These are phyloP conservation scores for Fistulifera pelliculosa DNA, from an alignment of 108 stramenopile species.

Conservation along the genomic window DNA sequence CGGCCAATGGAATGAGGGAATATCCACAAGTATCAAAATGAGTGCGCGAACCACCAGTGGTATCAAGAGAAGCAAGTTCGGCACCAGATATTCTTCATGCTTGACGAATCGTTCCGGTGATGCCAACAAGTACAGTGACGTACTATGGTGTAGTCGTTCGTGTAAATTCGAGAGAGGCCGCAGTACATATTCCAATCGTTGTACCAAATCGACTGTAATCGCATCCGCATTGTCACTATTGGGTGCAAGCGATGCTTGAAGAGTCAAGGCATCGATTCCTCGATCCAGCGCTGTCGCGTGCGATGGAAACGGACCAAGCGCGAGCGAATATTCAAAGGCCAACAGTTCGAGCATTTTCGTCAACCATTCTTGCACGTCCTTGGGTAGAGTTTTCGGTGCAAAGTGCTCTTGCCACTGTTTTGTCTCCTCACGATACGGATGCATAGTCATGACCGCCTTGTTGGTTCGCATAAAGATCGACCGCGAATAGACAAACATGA, in stretches of 20 bases:
- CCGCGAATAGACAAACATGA: slow-evolving; percentile 8
- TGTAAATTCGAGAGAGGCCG: slow-evolving; percentile 72
- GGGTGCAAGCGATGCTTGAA: slow-evolving; percentile 33
- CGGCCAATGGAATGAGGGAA: slow-evolving; percentile 33
- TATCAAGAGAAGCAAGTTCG: slow-evolving; percentile 55
- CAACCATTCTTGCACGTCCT: slow-evolving; percentile 22
- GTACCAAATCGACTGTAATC: slow-evolving; percentile 11
- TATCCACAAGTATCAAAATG: slow-evolving; percentile 38
- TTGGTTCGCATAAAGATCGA: background rate
- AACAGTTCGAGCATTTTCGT: slow-evolving; percentile 18
- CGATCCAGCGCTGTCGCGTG: slow-evolving; percentile 61
- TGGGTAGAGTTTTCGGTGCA: background rate
- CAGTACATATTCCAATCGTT: slow-evolving; percentile 40
- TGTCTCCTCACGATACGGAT: slow-evolving; percentile 9
- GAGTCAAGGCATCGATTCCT: slow-evolving; percentile 74
- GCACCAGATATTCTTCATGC: slow-evolving; percentile 76
- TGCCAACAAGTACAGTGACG: slow-evolving; percentile 67
- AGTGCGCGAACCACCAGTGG: slow-evolving; percentile 64
- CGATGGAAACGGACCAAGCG: slow-evolving; percentile 34
- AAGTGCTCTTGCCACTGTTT: slow-evolving; percentile 23
- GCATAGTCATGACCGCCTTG: slow-evolving; percentile 1
- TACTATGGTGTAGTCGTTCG: slow-evolving; percentile 83
- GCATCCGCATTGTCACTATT: background rate
- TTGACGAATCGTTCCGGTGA: slow-evolving; percentile 64
- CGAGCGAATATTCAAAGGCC: slow-evolving; percentile 29